A percentile compares a stretch with the other conserved stretches of the same genome.
phyloP scores from a whole-genome alignment of 768 basidiomycete species.

The Kwoniella heveanensis region DNA sequence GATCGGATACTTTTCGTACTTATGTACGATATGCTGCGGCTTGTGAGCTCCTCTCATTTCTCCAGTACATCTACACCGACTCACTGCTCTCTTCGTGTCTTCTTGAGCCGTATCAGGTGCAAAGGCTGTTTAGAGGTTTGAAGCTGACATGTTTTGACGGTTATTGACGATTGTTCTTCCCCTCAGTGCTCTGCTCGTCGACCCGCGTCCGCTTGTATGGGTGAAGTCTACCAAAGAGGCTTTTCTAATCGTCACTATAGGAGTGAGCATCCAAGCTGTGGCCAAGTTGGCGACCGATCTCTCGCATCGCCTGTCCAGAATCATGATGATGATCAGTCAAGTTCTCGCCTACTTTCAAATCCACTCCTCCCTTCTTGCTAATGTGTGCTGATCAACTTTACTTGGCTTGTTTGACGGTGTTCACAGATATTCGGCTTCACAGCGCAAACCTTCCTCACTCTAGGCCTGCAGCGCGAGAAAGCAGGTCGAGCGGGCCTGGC shows the following conservation, averaged over 20 bases:
- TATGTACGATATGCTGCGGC: conserved; percentile 60
- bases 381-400: conserved; percentile 7
- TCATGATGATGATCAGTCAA: too few relatives aligned
- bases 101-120: neutral
- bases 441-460: conserved; percentile 62
- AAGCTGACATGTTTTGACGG: too few relatives aligned
- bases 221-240: conserved; percentile 12
- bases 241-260: conserved; percentile 18
- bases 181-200: conserved; percentile 4
- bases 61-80: too few relatives aligned
- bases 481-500: conserved; percentile 68
- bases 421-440: conserved; percentile 55
- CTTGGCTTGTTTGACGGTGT: too few relatives aligned
- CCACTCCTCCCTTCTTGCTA: too few relatives aligned
- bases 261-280: too few relatives aligned
- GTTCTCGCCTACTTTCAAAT: too few relatives aligned
- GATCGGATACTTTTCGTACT: conserved; percentile 67
- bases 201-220: conserved; percentile 15
- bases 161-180: too few relatives aligned
- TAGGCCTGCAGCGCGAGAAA: conserved; percentile 68
- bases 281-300: too few relatives aligned
- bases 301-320: too few relatives aligned
- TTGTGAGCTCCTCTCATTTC: conserved; percentile 32
- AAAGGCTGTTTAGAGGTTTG: too few relatives aligned
- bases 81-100: neutral